Percentiles rank a stretch among this genome's conserved stretches.
These are phyloP conservation scores for Noccaea caerulescens DNA, from an alignment of 345 rosid genomes.

Conservation along the genomic window DNA sequence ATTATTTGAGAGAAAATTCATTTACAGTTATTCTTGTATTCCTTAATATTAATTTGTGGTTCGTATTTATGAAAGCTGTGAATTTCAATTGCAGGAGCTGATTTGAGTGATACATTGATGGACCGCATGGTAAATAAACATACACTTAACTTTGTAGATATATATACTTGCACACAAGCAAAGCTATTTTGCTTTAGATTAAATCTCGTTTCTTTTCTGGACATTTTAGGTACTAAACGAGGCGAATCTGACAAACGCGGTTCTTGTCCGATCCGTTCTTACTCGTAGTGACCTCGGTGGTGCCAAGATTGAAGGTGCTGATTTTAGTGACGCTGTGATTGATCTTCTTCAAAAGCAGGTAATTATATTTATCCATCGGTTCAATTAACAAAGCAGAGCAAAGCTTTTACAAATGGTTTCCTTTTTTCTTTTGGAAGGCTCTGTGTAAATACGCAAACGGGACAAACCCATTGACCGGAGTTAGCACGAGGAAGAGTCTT, in stretches of 20 bases:
- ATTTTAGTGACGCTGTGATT: conserved; percentile 92
- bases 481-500: conserved; percentile 77
- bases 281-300: conserved; percentile 96
- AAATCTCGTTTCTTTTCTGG: not conserved
- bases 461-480: conserved; percentile 81
- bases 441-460: conserved; percentile 94
- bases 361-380: not conserved
- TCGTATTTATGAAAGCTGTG: conserved; percentile 16
- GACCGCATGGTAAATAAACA: conserved; percentile 79
- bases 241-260: conserved; percentile 84
- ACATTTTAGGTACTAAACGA: conserved; percentile 75
- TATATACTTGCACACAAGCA: not conserved
- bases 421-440: conserved; percentile 52
- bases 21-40: not conserved
- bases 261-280: conserved; percentile 77
- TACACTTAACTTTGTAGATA: not conserved
- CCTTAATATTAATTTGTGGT: not conserved
- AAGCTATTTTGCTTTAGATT: not conserved
- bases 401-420: not conserved
- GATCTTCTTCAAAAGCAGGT: conserved; percentile 94
- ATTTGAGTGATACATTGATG: conserved; percentile 96
- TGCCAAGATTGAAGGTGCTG: conserved; percentile 89
- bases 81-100: conserved; percentile 70
- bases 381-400: conserved; percentile 9
- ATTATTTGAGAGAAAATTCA: not conserved